A percentile compares a stretch with the other conserved stretches of the same genome.
phyloP scores from a whole-genome alignment of 768 basidiomycete species.

The Xerocomellus dryophilus region DNA sequence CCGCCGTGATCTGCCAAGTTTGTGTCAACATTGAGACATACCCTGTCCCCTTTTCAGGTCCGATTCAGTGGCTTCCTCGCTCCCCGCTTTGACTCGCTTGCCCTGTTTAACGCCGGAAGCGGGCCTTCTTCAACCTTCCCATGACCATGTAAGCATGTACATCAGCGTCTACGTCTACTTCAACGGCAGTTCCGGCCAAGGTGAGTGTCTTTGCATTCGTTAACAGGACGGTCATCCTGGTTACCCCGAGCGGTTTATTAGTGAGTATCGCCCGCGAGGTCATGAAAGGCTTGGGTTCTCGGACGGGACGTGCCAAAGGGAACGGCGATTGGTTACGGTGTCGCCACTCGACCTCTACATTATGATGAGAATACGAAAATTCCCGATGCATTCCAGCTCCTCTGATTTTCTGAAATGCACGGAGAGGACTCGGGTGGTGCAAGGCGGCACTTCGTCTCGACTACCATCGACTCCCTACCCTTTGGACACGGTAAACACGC shows the following conservation, averaged over 20 bases:
- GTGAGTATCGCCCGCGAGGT: constrained; percentile 33
- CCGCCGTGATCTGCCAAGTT: not conserved
- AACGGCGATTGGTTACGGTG: constrained; percentile 24
- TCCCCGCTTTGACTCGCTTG: too few species aligned
- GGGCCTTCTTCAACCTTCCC: too few species aligned
- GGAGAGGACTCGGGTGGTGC: constrained; percentile 32
- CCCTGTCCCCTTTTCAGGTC: constrained; percentile 20
- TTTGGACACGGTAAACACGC: constrained; percentile 35
- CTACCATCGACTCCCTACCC: constrained; percentile 30
- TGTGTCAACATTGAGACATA: not conserved
- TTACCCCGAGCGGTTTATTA: constrained; percentile 1
- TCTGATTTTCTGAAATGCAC: constrained; percentile 37
- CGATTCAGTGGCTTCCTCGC: not conserved
- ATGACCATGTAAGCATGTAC: too few species aligned
- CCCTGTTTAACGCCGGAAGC: too few species aligned
- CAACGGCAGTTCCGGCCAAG: too few species aligned
- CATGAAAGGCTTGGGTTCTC: constrained; percentile 35
- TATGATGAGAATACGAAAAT: constrained; percentile 30
- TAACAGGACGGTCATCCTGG: not conserved
- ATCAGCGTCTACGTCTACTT: too few species aligned
- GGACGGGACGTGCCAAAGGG: constrained; percentile 39
- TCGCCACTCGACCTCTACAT: constrained; percentile 25
- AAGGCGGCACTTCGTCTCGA: constrained; percentile 35
- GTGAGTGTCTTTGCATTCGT: not conserved
- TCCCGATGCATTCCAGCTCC: constrained; percentile 43